Percentiles rank a stretch among this genome's conserved stretches.
These are phyloP conservation scores for Senna siamea DNA, from an alignment of 306 rosid species.

Conservation along the genomic window DNA sequence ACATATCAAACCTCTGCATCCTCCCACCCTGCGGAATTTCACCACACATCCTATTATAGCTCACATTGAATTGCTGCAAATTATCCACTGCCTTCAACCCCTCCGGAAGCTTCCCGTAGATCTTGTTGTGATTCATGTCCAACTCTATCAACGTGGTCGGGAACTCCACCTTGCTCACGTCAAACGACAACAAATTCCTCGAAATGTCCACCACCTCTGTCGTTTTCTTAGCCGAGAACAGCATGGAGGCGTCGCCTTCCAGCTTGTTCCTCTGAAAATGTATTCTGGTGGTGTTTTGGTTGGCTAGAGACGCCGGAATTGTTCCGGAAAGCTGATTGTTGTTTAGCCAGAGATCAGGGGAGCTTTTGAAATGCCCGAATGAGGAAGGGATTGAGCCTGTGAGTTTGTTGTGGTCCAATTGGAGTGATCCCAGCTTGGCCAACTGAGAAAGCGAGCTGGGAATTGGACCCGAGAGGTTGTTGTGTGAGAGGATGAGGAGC, in stretches of 20 bases:
- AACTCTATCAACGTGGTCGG: conserved; percentile 48
- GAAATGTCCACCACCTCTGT: conserved; percentile 52
- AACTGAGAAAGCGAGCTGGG: conserved; percentile 67
- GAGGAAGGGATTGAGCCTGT: conserved; percentile 54
- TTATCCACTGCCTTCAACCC: conserved; percentile 46
- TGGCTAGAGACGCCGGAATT: conserved; percentile 57
- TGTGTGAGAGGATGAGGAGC: conserved; percentile 55
- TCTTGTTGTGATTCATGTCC: conserved; percentile 67
- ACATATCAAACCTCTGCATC: conserved; percentile 57
- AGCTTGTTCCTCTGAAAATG: conserved; percentile 73
- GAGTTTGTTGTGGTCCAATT: conserved; percentile 55
- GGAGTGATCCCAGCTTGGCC: conserved; percentile 35
- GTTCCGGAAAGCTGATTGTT: conserved; percentile 59
- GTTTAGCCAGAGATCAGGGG: conserved; percentile 42
- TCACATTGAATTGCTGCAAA: conserved; percentile 60
- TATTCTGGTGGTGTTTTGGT: conserved; percentile 33
- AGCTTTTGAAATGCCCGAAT: conserved; percentile 45
- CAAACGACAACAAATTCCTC: conserved; percentile 60
- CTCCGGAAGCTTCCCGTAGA: conserved; percentile 55
- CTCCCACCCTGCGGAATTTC: conserved; percentile 66
- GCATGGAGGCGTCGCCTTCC: conserved; percentile 65
- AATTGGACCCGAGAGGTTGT: conserved; percentile 57
- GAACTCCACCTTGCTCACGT: conserved; percentile 52
- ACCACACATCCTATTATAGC: conserved; percentile 73
- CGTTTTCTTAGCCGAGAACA: conserved; percentile 59